Conservation (phyloP, 192 early-diverging fungal genomes). For the Kappamyces sp. region DNA sequence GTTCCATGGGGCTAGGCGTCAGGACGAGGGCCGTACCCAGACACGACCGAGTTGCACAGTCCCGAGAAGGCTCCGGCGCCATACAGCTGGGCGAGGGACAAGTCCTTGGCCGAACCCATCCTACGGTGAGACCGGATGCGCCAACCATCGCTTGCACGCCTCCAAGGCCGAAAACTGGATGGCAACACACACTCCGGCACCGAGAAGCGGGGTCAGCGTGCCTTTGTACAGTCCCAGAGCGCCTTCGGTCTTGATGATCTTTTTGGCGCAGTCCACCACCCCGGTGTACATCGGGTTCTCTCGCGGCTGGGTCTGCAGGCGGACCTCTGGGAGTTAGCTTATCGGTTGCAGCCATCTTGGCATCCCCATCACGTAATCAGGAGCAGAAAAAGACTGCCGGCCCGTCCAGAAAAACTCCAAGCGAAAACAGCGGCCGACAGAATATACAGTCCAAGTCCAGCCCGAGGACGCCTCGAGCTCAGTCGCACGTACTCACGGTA, state of each 20-base stretch:
- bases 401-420: too few relatives aligned
- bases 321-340: constrained; percentile 43
- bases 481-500: constrained; percentile 6
- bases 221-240: constrained; percentile 85
- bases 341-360: neutral
- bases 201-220: constrained; percentile 87
- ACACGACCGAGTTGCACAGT: constrained; percentile 82
- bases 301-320: constrained; percentile 87
- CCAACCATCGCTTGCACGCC: constrained; percentile 78
- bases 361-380: constrained; percentile 31
- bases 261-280: constrained; percentile 80
- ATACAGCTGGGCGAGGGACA: constrained; percentile 79
- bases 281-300: constrained; percentile 66
- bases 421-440: constrained; percentile 23
- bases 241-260: constrained; percentile 80
- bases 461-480: neutral
- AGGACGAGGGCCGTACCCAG: too few relatives aligned
- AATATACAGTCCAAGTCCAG: neutral
- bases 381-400: too few relatives aligned
- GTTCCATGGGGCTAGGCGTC: constrained; percentile 98
- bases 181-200: constrained; percentile 93
- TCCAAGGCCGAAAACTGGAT: constrained; percentile 92
- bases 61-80: constrained; percentile 79
- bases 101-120: constrained; percentile 23
- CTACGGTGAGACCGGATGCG: constrained; percentile 40